Conservation (phyloP, 139 green algal genomes). For the Chlorella sp. region DNA sequence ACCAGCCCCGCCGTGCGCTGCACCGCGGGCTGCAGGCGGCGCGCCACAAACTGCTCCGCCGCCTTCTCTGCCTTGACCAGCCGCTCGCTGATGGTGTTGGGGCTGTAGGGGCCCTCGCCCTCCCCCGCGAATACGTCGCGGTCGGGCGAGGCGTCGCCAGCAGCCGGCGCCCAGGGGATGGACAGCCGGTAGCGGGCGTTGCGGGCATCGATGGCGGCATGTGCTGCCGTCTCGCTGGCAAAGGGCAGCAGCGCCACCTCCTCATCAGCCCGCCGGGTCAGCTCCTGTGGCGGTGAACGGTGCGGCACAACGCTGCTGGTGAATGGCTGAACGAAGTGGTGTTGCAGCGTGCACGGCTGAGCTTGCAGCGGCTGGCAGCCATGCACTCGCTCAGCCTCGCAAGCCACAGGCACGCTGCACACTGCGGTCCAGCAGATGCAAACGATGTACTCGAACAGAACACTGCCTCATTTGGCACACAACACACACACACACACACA, state of each 20-base stretch:
- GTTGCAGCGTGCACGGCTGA: too few relatives aligned
- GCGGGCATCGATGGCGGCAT: constrained; percentile 68
- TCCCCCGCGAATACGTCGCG: not conserved
- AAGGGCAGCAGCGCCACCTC: constrained; percentile 71
- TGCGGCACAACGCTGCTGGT: too few relatives aligned
- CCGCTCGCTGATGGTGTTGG: constrained; percentile 42
- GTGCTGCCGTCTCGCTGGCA: constrained; percentile 47
- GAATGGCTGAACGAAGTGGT: too few relatives aligned
- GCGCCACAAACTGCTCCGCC: constrained; percentile 77
- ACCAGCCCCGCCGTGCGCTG: constrained; percentile 16
- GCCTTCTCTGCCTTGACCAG: constrained; percentile 72
- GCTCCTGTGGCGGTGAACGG: not conserved
- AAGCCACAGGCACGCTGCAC: not conserved
- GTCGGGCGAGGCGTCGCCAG: not conserved
- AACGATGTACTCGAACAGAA: too few relatives aligned
- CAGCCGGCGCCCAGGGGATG: constrained; percentile 15
- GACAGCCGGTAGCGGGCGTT: constrained; percentile 59
- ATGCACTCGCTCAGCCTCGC: not conserved
- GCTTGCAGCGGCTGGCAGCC: too few relatives aligned
- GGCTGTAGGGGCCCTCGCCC: not conserved
- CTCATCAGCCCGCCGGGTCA: constrained; percentile 50
- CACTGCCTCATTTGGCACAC: too few relatives aligned
- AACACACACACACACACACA: too few relatives aligned
- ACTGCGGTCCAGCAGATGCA: too few relatives aligned
- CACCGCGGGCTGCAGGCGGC: constrained; percentile 67